Evolutionary conservation across 345 rosid genomes (phyloP).

Genomic region (Ceriops decandra): DNA sequence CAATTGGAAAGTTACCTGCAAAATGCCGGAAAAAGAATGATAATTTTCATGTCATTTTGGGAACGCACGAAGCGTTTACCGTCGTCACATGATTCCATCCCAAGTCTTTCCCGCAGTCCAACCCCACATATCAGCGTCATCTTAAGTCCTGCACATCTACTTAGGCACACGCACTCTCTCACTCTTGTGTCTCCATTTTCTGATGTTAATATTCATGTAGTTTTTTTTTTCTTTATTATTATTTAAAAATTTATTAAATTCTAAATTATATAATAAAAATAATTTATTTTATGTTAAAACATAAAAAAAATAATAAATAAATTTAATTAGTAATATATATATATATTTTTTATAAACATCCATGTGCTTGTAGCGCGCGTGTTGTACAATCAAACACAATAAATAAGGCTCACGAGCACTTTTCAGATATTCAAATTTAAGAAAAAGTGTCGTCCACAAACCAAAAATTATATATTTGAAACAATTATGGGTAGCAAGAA

Average conservation of each 20-base stretch:
- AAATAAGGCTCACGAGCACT: constrained; percentile 15
- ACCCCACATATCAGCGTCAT: neutral
- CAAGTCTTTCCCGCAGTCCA: neutral
- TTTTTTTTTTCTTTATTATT: too few relatives aligned
- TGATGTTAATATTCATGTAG: neutral
- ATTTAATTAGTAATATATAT: too few relatives aligned
- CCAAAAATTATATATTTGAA: constrained; percentile 6
- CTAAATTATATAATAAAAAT: too few relatives aligned
- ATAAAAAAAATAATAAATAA: too few relatives aligned
- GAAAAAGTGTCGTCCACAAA: constrained; percentile 49
- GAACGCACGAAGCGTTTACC: neutral
- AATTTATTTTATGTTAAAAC: too few relatives aligned
- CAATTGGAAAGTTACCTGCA: too few relatives aligned
- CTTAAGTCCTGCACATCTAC: neutral
- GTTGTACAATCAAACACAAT: neutral
- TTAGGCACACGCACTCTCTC: neutral
- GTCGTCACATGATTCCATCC: constrained; percentile 7
- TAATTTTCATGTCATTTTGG: too few relatives aligned
- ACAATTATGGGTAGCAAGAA: constrained; percentile 2
- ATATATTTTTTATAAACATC: too few relatives aligned
- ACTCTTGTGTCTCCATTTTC: neutral
- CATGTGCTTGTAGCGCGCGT: too few relatives aligned
- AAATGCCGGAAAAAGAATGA: too few relatives aligned
- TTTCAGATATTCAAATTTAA: constrained; percentile 26
- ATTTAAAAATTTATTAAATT: too few relatives aligned